Evolutionary conservation across 768 basidiomycete genomes (phyloP), one percentile per base, ranked within the genome.

Genomic region (Polyporus arcularius): DNA sequence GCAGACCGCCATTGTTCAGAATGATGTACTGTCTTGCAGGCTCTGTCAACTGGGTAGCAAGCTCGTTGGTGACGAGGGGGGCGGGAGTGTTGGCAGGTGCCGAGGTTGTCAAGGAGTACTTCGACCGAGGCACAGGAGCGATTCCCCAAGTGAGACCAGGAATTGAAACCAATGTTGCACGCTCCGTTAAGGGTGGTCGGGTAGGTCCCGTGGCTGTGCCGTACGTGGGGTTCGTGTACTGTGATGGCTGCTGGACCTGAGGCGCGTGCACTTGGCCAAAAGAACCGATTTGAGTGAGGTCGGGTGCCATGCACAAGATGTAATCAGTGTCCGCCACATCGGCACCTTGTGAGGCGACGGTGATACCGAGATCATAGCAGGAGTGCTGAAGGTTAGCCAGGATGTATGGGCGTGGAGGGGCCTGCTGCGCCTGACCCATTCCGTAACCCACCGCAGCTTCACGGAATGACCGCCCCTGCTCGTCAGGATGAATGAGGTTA

Each of bases 91-190:
- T 68, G 7, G 71, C 53, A 31, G 71, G 70, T 15, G 68, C 69
- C 8, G 72, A 67, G 0, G 73, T 62, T 39, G 72, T 71, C 73
- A 26, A 77, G 49, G 52, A 62, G 49, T 35, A 67, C 60, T 57
- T 67, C 15, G 76, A 67, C 38, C 71, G 51, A 74, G 78, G 42
- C 68, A 88, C 79, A 18, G 82, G 76, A 4, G 88, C 87, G 78
- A 93, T 87, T 28, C 87, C 89, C 91, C 92, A 94, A 7, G 92
- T 92, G 64, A 86, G 78, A 1, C 94, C 94, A 14, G 88, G 86
- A 57, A 96, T 87, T 11, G 87, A 78, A n/a, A 95, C 74, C 28
- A 94, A 69, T 4, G 86, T 85, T 2, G 92, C 89, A 61, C 91
- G 84, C 66, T 96, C 94, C 10, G 86, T 85, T 48, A 94, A 76